Evolutionary conservation across 2,329 filamentous ascomycete genomes (phyloP), one percentile per base, ranked within the genome.

Genomic region (Cladosporium sphaerospermum): DNA sequence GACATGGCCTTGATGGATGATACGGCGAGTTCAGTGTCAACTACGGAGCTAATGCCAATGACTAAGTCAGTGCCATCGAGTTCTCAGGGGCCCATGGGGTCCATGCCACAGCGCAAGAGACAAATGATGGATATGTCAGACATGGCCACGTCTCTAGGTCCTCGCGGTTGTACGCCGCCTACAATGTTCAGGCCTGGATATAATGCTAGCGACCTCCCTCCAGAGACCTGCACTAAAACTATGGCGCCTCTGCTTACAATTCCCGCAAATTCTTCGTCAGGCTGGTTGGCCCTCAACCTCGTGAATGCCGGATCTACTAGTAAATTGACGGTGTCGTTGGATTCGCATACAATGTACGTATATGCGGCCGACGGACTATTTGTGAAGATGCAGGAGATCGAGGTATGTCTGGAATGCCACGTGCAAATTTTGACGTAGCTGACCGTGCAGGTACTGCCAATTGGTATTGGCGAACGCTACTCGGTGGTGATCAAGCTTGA

Each of bases 281-380:
- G 34, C 34, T 37, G 34, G 34, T 3, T 37, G 34, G 34, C 34
- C 34, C 34, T 37, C 34, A 37, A 37, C 34, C 34, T 37, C n/a
- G 34, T 37, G 34, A 37, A 37, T 37, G 34, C 34, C n/a, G 34
- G 34, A 10, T 37, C 34, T n/a, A 37, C 34, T n/a, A 37, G 10
- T n/a, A 37, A 37, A n/a, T 37, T 37, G 34, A 37, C 34, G 34
- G 34, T 37, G 34, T 37, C 34, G 34, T 37, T 37, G 34, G 34
- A 37, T 14, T 37, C 34, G 10, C 34, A 37, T 37, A 37, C 34
- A 14, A 61, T 60, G 58, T 59, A 51, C 41, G 52, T 60, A 18
- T 51, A 57, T 10, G 59, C 58, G 13, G 55, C 58, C 31, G 59
- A 61, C 34, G 57, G 58, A 5, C 54, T 57, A 37, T 60, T 60